phyloP scores from a whole-genome alignment of 257 asterid genomes.

The Plantago elongata region DNA sequence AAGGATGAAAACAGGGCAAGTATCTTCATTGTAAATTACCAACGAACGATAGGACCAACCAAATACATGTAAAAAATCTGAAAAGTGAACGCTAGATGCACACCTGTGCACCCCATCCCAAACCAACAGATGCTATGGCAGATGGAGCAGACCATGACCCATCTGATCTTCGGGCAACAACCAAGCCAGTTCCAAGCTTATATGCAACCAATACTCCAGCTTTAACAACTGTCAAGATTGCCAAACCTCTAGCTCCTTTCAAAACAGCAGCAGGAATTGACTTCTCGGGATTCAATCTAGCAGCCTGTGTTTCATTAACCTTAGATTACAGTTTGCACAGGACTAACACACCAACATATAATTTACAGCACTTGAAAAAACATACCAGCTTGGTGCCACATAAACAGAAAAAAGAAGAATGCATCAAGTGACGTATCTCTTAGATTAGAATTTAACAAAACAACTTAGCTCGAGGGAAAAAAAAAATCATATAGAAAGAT shows the following conservation, averaged over 20 bases:
- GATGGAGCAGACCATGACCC: constrained; percentile 99
- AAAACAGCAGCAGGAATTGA: constrained; percentile 82
- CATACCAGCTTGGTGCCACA: background rate
- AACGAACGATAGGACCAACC: background rate
- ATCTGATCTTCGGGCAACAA: constrained; percentile 81
- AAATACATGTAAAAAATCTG: background rate
- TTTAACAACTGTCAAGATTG: constrained; percentile 90
- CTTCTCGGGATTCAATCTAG: constrained; percentile 91
- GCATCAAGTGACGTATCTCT: background rate
- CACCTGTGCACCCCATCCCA: constrained; percentile 99
- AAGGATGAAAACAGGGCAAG: too few species aligned
- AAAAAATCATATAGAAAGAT: constrained; percentile 8
- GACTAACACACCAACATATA: background rate
- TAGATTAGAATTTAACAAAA: background rate
- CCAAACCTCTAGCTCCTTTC: constrained; percentile 91
- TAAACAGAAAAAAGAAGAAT: constrained; percentile 11
- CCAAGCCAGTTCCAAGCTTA: constrained; percentile 95
- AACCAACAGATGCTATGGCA: constrained; percentile 81
- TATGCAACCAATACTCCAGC: constrained; percentile 78
- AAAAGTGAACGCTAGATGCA: constrained; percentile 2
- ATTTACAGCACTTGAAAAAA: background rate
- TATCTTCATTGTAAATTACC: constrained; percentile 2
- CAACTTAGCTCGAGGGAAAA: background rate
- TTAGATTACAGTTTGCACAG: constrained; percentile 10
- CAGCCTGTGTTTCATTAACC: constrained; percentile 46